A percentile compares a stretch with the other conserved stretches of the same genome.
phyloP scores from a whole-genome alignment of 2,329 filamentous ascomycete species.

The Monosporascus sp. region DNA sequence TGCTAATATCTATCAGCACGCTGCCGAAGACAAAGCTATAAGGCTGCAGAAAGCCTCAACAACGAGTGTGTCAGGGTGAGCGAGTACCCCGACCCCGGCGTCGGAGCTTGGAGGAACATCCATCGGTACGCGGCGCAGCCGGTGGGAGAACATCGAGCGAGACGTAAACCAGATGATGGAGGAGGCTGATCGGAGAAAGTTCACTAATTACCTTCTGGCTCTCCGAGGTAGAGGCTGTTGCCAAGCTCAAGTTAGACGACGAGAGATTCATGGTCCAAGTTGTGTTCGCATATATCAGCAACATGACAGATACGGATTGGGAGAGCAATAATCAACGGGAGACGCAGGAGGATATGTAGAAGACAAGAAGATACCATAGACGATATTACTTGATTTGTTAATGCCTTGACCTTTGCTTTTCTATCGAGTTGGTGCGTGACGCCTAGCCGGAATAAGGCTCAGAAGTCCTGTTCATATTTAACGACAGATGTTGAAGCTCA shows the following conservation, averaged over 20 bases:
- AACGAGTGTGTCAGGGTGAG: constrained; percentile 24
- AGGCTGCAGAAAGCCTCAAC: constrained; percentile 20
- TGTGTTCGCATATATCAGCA: constrained; percentile 20
- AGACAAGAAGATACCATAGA: not conserved
- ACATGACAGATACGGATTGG: constrained; percentile 23
- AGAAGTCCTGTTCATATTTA: no score
- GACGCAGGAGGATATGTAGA: constrained; percentile 3
- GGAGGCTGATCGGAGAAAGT: constrained; percentile 22
- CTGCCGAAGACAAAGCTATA: constrained; percentile 17
- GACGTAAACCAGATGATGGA: constrained; percentile 22
- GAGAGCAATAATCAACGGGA: constrained; percentile 13
- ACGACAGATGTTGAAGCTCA: no score
- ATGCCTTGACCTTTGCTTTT: no score
- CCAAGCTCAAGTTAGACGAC: constrained; percentile 23
- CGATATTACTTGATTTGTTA: no score
- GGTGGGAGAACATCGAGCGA: constrained; percentile 12
- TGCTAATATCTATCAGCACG: constrained; percentile 2
- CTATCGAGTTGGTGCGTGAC: no score
- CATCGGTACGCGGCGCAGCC: constrained; percentile 23
- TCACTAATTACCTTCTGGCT: constrained; percentile 25
- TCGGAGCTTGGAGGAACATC: constrained; percentile 21
- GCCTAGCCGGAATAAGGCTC: no score
- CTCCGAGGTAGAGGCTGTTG: constrained; percentile 18
- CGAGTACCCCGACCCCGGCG: constrained; percentile 28
- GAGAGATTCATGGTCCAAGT: constrained; percentile 26